phyloP scores from a whole-genome alignment of 176 grass and related monocot genomes.

The Melocanna baccifera region DNA sequence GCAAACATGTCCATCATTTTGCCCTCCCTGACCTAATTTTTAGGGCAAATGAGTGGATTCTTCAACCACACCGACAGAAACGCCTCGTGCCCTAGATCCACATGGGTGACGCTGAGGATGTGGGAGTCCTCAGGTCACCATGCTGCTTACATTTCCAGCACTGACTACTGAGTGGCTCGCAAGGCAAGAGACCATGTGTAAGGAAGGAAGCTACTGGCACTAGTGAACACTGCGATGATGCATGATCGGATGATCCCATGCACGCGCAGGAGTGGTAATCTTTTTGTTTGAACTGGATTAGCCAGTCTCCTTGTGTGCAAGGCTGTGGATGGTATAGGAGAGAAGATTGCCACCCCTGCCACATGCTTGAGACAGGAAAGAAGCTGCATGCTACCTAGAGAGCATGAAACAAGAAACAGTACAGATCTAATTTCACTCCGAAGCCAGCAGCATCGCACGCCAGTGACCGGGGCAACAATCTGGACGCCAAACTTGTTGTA shows the following conservation, averaged over 20 bases:
- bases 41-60: not conserved
- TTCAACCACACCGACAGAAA: conserved; percentile 15
- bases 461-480: not conserved
- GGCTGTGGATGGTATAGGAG: no score
- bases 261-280: not conserved
- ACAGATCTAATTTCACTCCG: not conserved
- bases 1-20: not conserved
- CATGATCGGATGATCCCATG: not conserved
- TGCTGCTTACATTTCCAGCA: not conserved
- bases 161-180: not conserved
- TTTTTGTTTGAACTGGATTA: not conserved
- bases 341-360: not conserved
- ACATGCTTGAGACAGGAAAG: not conserved
- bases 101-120: conserved; percentile 7
- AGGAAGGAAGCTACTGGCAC: not conserved
- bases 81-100: not conserved
- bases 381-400: not conserved
- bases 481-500: not conserved
- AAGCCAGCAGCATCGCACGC: not conserved
- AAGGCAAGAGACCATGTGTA: not conserved
- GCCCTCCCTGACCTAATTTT: not conserved
- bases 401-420: not conserved
- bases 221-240: not conserved
- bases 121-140: not conserved
- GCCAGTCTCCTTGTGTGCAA: not conserved